A percentile compares a stretch with the other conserved stretches of the same genome.
Evolutionary conservation across 345 rosid genomes (phyloP).

Genomic region (Fremontodendron californicum): DNA sequence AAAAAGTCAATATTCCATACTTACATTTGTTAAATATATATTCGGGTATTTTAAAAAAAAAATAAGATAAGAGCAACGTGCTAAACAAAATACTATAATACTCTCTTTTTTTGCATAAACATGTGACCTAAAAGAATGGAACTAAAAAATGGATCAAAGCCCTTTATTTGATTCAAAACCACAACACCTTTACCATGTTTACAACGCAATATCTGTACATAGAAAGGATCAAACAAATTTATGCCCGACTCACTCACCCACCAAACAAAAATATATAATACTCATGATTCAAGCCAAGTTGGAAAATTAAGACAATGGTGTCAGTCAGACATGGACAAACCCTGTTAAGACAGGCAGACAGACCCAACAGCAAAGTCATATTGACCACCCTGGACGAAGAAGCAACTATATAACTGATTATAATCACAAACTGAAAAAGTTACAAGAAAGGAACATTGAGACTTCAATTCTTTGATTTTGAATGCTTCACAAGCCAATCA

Average conservation of each 20-base stretch:
- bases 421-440: constrained; percentile 3
- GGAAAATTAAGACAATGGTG: constrained; percentile 14
- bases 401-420: neutral
- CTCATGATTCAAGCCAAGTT: constrained; percentile 5
- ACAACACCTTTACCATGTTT: constrained; percentile 9
- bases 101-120: too few relatives aligned
- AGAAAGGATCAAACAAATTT: constrained; percentile 22
- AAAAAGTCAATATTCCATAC: too few relatives aligned
- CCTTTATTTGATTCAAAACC: constrained; percentile 21
- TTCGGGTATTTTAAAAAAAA: too few relatives aligned
- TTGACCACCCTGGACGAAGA: constrained; percentile 9
- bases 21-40: too few relatives aligned
- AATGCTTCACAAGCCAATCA: constrained; percentile 74
- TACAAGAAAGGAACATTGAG: neutral
- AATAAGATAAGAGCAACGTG: too few relatives aligned
- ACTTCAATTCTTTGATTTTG: constrained; percentile 54
- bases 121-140: neutral
- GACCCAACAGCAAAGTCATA: constrained; percentile 2
- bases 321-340: constrained; percentile 3
- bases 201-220: constrained; percentile 21
- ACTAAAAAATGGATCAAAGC: constrained; percentile 3
- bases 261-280: neutral
- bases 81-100: too few relatives aligned
- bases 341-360: constrained; percentile 21
- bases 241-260: constrained; percentile 10